Evolutionary conservation across 768 basidiomycete genomes (phyloP).

Genomic region (Lactarius deliciosus): DNA sequence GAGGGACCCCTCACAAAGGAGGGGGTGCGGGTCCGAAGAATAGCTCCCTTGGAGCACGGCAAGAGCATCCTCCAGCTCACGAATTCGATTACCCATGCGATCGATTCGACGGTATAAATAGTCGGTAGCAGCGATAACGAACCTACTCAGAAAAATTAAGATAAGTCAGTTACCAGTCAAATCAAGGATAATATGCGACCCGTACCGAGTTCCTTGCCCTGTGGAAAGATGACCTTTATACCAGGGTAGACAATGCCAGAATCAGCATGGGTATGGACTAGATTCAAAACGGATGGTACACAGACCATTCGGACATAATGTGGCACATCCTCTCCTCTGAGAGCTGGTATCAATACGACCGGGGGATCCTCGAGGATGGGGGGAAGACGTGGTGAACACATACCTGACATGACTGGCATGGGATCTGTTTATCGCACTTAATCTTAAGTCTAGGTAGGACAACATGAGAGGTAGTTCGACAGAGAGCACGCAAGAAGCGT

Average conservation of each 20-base stretch:
- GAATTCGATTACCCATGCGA: constrained; percentile 66
- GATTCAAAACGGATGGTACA: constrained; percentile 26
- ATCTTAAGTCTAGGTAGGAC: constrained; percentile 63
- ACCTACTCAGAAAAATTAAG: constrained; percentile 34
- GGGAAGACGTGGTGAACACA: constrained; percentile 28
- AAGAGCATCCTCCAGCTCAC: constrained; percentile 66
- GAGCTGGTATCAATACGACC: neutral
- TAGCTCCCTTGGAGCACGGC: constrained; percentile 58
- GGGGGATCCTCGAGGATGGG: neutral
- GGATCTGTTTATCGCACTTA: constrained; percentile 80
- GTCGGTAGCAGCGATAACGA: constrained; percentile 64
- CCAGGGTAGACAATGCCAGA: neutral
- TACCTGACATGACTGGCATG: constrained; percentile 75
- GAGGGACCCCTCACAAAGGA: constrained; percentile 55
- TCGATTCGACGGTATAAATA: constrained; percentile 64
- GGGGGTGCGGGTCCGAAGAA: constrained; percentile 57
- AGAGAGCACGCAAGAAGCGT: neutral
- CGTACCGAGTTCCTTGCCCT: constrained; percentile 72
- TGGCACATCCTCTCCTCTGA: constrained; percentile 64
- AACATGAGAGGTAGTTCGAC: constrained; percentile 8
- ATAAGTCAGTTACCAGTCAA: constrained; percentile 1
- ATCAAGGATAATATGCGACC: neutral
- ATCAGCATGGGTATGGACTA: constrained; percentile 17
- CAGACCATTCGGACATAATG: constrained; percentile 70
- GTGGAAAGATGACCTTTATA: constrained; percentile 64